Conservation (phyloP, 2,329 filamentous ascomycete genomes). For the Dactylellina parvicollis region DNA sequence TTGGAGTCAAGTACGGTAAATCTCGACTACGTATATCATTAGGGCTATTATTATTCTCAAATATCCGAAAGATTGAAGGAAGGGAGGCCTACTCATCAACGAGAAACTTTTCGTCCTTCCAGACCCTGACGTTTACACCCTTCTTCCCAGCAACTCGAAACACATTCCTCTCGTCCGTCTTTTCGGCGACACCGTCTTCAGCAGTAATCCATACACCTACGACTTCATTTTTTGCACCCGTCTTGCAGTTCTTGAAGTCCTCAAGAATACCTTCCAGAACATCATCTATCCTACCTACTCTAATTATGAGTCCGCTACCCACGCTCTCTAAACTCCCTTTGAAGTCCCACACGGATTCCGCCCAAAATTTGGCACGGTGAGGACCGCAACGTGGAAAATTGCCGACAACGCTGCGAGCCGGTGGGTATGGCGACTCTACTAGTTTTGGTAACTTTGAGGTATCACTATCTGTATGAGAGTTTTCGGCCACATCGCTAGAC, state of each 20-base stretch:
- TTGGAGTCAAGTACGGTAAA: conserved; percentile 67
- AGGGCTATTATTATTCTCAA: neutral
- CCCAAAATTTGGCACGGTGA: conserved; percentile 76
- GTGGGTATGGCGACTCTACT: conserved; percentile 71
- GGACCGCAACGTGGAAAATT: conserved; percentile 78
- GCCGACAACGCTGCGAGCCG: conserved; percentile 73
- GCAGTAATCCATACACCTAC: conserved; percentile 77
- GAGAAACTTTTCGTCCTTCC: conserved; percentile 80
- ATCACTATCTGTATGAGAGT: neutral
- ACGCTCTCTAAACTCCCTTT: conserved; percentile 71
- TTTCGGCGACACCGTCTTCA: conserved; percentile 76
- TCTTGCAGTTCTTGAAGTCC: conserved; percentile 62
- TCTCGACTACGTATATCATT: conserved; percentile 68
- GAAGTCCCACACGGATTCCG: conserved; percentile 77
- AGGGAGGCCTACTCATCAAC: conserved; percentile 75
- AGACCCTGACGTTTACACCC: conserved; percentile 71
- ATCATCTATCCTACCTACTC: conserved; percentile 71
- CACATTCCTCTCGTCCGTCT: conserved; percentile 70
- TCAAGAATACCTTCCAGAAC: conserved; percentile 70
- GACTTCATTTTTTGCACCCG: conserved; percentile 62
- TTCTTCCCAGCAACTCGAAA: conserved; percentile 66
- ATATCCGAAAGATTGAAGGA: neutral
- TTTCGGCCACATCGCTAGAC: conserved; percentile 55
- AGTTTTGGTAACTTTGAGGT: neutral
- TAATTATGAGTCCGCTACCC: conserved; percentile 69